Conservation (phyloP, 768 basidiomycete genomes). For the Lenzites betulinus region DNA sequence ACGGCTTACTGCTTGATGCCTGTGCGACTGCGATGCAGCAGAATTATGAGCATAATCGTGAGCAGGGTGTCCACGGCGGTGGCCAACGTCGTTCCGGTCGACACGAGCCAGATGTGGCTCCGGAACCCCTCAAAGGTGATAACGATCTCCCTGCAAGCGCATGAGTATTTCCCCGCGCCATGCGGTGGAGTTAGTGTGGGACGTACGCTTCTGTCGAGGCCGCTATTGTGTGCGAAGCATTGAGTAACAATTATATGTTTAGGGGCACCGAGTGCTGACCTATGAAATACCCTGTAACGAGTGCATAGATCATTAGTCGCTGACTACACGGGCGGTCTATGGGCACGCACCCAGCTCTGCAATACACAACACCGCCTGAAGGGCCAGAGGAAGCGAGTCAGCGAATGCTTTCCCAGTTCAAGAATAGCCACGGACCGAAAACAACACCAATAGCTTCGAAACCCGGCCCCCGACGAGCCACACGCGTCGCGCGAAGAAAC, state of each 20-base stretch:
- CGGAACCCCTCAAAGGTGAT: not conserved
- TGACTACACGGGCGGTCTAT: not conserved
- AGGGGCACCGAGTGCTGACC: not conserved
- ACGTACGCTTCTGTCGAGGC: not conserved
- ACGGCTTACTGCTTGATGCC: not conserved
- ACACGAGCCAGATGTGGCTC: not conserved
- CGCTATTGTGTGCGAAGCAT: not conserved
- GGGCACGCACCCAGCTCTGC: not conserved
- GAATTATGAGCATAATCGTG: not conserved
- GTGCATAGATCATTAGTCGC: not conserved
- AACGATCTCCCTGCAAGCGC: not conserved
- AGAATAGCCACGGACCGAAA: not conserved
- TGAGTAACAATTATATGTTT: not conserved
- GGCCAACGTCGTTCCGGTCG: not conserved
- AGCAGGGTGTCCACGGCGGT: not conserved
- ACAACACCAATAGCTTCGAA: not conserved
- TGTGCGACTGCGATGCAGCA: constrained; percentile 3
- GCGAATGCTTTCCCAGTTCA: not conserved
- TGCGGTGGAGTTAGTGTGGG: too few relatives aligned
- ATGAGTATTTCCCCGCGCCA: not conserved
- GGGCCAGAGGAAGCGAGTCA: not conserved
- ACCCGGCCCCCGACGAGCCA: not conserved
- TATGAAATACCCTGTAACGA: not conserved
- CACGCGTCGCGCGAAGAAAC: constrained; percentile 2
- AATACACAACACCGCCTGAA: not conserved